These are phyloP conservation scores for Taphrina wiesneri DNA, from an alignment of 1,139 yeast species.

Conservation along the genomic window DNA sequence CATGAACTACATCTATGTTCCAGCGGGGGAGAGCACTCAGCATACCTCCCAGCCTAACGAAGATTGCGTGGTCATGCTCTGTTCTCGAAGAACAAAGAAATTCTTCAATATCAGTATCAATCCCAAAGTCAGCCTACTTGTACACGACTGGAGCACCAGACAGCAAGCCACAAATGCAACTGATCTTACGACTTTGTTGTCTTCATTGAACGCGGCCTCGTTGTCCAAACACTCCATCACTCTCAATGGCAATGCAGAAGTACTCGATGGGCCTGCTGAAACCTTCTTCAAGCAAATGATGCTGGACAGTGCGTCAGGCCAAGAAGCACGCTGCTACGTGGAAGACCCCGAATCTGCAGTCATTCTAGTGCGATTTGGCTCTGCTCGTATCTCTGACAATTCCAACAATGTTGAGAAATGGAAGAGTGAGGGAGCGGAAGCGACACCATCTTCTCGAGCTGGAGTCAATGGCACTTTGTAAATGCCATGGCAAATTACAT, in stretches of 20 bases:
- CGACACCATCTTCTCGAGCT: conserved; percentile 12
- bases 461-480: neutral
- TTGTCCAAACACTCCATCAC: conserved; percentile 76
- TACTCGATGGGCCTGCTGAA: conserved; percentile 53
- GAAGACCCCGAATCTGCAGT: conserved; percentile 33
- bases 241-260: conserved; percentile 66
- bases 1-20: conserved; percentile 78
- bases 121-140: conserved; percentile 72
- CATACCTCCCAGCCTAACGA: conserved; percentile 44
- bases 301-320: conserved; percentile 56
- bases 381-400: conserved; percentile 33
- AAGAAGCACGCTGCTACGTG: conserved; percentile 59
- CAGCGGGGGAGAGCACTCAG: conserved; percentile 42
- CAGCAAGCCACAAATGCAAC: conserved; percentile 50
- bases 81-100: conserved; percentile 69
- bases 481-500: neutral
- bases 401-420: conserved; percentile 33
- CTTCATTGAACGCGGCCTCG: conserved; percentile 73
- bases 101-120: conserved; percentile 63
- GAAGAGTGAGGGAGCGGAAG: conserved; percentile 24
- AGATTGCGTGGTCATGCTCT: conserved; percentile 63
- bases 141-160: conserved; percentile 79
- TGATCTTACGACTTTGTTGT: conserved; percentile 60
- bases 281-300: conserved; percentile 61
- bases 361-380: conserved; percentile 26